Evolutionary conservation across 192 early-diverging fungal species (phyloP), one percentile per base, ranked within the genome.

Genomic region (Gamsiella multidivaricata): DNA sequence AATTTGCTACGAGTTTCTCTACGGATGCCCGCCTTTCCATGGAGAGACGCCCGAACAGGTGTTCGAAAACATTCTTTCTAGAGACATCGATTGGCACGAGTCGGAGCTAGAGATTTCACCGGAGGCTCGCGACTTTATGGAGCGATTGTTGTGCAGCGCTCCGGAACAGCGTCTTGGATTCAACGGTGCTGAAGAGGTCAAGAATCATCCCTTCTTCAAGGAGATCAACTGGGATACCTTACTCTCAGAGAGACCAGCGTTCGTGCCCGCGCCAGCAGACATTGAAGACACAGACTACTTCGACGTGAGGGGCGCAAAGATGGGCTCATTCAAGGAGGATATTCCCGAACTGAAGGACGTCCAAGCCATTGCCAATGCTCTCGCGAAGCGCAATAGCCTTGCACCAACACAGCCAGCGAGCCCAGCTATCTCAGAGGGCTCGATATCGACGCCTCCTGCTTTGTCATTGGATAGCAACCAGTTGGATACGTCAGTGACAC

Each of bases 271-370:
- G 36, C 83, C 89, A 3, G 88, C 84, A 1, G 80, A 86, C 68
- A 75, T 85, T 17, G 96, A 97, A 50, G 96, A 97, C 58, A 97
- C 96, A 0, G 92, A 93, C 32, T 97, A 97, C 74, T 98, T 98
- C 88, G 97, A 98, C 78, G 73, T 89, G 18, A 85, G 97, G 11
- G 97, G 97, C 5, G 94, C 88, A 14, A 86, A 79, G 15, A 86
- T 88, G 84, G 79, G 83, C 12, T 75, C 79, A 18, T 65, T 69
- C 28, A 67, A 80, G 28, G 81, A 88, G 31, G 76, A 59, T 58
- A 69, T 68, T n/a, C 69, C 68, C 0, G 74, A 60, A 15, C 42
- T 64, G 50, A 71, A 69, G 53, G 80, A 82, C 55, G 51, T 82
- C 26, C 54, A 81, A 39, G 65, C 67, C 6, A 70, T 69, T 45